Evolutionary conservation across 305 asterid species (phyloP).

Genomic region (Euphrasia arctica): DNA sequence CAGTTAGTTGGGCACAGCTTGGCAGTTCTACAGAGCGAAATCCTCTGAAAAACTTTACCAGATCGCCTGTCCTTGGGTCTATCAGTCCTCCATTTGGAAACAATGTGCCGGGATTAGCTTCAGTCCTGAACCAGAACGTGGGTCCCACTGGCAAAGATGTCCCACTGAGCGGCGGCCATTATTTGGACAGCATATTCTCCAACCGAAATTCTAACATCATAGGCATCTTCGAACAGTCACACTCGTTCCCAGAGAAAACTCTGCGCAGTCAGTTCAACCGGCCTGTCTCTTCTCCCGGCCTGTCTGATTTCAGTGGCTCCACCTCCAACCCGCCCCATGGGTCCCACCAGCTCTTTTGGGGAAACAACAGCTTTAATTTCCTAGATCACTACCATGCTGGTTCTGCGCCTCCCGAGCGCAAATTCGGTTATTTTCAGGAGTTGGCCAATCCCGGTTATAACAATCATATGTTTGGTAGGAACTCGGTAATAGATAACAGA

Average conservation of each 20-base stretch:
- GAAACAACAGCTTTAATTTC: slow-evolving; percentile 37
- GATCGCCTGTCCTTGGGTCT: slow-evolving; percentile 37
- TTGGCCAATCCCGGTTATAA: slow-evolving; percentile 32
- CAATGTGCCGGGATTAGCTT: slow-evolving; percentile 47
- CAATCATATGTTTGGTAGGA: slow-evolving; percentile 26
- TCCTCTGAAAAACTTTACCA: slow-evolving; percentile 38
- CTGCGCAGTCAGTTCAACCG: slow-evolving; percentile 33
- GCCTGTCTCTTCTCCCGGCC: slow-evolving; percentile 40
- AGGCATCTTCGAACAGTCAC: slow-evolving; percentile 37
- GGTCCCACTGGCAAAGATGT: slow-evolving; percentile 37
- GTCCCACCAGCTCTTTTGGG: slow-evolving; percentile 51
- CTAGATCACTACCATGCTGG: slow-evolving; percentile 45
- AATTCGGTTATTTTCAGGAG: slow-evolving; percentile 42
- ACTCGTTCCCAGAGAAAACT: slow-evolving; percentile 48
- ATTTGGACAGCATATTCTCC: slow-evolving; percentile 21
- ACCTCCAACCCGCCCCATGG: slow-evolving; percentile 41
- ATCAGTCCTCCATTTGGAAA: slow-evolving; percentile 37
- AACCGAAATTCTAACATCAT: slow-evolving; percentile 27
- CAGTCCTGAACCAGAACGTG: slow-evolving; percentile 36
- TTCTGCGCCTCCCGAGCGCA: slow-evolving; percentile 43
- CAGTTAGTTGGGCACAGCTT: slow-evolving; percentile 59
- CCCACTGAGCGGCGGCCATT: slow-evolving; percentile 18
- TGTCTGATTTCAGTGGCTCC: slow-evolving; percentile 41
- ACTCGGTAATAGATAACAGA: slow-evolving; percentile 30
- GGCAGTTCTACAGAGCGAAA: slow-evolving; percentile 49